Evolutionary conservation across 495 filamentous ascomycete genomes (phyloP).

Genomic region (Podospora pseudopauciseta): DNA sequence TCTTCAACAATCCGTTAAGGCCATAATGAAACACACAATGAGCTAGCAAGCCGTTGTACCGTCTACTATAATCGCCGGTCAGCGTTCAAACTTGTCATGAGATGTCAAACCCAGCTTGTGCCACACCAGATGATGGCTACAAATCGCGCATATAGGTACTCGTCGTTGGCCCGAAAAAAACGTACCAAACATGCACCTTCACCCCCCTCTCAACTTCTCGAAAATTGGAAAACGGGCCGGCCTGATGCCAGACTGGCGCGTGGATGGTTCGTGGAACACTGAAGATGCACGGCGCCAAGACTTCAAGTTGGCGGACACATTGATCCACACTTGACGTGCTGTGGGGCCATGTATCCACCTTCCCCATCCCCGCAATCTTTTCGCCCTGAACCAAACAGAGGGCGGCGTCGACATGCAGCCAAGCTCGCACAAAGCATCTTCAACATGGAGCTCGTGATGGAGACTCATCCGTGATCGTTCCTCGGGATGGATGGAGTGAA

Average conservation of each 20-base stretch:
- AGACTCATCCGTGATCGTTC: background rate
- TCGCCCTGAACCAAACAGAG: background rate
- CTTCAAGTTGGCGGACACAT: background rate
- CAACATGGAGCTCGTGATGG: background rate
- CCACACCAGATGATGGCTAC: background rate
- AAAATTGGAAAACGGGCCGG: background rate
- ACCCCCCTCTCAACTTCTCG: background rate
- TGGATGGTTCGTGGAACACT: background rate
- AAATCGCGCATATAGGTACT: background rate
- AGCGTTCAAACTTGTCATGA: background rate
- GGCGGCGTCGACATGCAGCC: background rate
- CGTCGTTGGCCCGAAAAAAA: background rate
- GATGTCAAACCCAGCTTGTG: background rate
- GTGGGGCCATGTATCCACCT: background rate
- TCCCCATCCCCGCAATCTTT: background rate
- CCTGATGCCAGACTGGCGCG: background rate
- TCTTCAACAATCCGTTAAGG: background rate
- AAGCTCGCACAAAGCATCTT: background rate
- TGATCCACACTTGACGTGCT: background rate
- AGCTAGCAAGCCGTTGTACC: background rate
- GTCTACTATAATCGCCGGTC: background rate
- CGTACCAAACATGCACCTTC: background rate
- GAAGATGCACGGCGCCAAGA: background rate
- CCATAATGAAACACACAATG: background rate
- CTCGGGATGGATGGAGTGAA: constrained; percentile 1